Conservation (phyloP, 2,329 filamentous ascomycete species). For the Botrytis aclada region DNA sequence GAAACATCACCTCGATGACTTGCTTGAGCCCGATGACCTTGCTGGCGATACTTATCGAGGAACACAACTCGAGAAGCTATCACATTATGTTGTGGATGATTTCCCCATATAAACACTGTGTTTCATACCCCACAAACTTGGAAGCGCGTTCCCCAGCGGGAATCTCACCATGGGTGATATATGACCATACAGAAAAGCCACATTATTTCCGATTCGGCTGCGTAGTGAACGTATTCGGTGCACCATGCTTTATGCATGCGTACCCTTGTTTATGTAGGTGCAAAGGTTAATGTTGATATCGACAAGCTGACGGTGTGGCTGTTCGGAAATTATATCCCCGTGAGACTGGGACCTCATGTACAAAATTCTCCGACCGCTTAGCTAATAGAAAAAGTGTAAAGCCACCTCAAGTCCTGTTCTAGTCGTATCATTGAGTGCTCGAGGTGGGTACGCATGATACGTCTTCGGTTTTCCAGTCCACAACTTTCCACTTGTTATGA, state of each 20-base stretch:
- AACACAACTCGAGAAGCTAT: neutral
- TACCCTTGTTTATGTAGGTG: neutral
- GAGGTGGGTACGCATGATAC: neutral
- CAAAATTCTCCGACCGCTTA: neutral
- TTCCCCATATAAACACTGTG: neutral
- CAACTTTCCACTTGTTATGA: neutral
- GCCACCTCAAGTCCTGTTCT: neutral
- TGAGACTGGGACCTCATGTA: neutral
- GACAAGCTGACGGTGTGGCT: neutral
- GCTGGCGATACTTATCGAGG: neutral
- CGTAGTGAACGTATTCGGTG: neutral
- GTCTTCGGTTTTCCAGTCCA: neutral
- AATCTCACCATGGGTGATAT: neutral
- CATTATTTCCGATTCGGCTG: neutral
- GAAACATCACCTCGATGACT: neutral
- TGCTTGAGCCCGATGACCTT: neutral
- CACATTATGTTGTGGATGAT: neutral
- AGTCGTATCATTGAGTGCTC: neutral
- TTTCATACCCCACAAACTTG: conserved; percentile 6
- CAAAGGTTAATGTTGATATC: neutral
- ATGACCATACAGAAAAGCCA: neutral
- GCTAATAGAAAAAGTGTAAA: neutral
- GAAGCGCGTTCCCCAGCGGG: neutral
- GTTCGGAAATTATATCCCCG: neutral
- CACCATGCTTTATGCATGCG: neutral